Evolutionary conservation across 2,329 filamentous ascomycete genomes (phyloP), one percentile per base, ranked within the genome.

Genomic region (Penicillium sp.): DNA sequence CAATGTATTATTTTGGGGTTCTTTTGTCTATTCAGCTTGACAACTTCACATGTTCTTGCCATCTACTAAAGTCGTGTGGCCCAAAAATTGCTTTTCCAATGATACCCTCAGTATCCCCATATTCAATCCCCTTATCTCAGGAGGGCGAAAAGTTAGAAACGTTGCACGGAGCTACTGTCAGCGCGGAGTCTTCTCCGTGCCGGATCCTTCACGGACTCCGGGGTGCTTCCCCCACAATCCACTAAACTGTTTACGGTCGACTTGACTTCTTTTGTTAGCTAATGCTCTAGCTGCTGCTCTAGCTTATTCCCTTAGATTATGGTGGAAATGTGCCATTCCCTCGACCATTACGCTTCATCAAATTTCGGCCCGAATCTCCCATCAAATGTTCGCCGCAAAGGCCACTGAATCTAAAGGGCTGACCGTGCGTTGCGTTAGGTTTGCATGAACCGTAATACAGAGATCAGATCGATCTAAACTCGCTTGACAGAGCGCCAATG

Each of bases 121-220:
- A 17, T 33, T 6, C 35, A 19, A 10, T 12, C 19, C 8, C 12
- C 7, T 53, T 19, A 35, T 33, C 17, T 47, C 3, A 21, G 4
- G 19, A 13, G 35, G 38, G 17, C 19, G 13, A 29, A 39, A 50
- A 43, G 17, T 23, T 27, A 29, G 21, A 42, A 29, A 13, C 15
- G 15, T 33, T 36, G 29, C 25, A 52, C 49, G 49, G 38, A 44
- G 31, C 55, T 44, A 51, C 53, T 55, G 49, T 48, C 47, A 52
- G 51, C 41, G 49, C 64, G 64, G 64, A 63, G 62, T 19, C 35
- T 23, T 17, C 61, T 63, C 64, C 64, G 64, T 65, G 57, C 44
- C 60, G 56, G 35, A 65, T 66, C 25, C 52, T 59, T 54, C 61
- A 65, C 64, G 62, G 41, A 8, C 41, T 10, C 41, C 23, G 21